Percentiles rank a stretch among this genome's conserved stretches.
Conservation (phyloP, 495 filamentous ascomycete genomes). For the Neurospora sp. region DNA sequence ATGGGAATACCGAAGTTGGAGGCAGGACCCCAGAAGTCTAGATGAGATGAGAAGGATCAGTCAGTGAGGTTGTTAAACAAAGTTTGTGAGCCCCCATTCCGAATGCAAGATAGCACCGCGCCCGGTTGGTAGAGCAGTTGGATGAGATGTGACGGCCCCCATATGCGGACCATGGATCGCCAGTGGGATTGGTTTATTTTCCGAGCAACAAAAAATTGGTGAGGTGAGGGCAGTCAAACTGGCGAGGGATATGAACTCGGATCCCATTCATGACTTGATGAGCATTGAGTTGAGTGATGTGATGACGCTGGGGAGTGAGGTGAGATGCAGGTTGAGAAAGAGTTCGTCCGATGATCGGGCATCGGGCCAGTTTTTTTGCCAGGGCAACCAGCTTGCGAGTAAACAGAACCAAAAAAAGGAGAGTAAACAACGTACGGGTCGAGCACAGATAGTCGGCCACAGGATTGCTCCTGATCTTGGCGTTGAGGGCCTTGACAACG, state of each 20-base stretch:
- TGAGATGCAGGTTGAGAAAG: neutral
- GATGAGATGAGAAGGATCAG: neutral
- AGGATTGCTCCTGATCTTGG: conserved; percentile 84
- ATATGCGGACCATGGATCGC: neutral
- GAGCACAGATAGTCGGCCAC: conserved; percentile 83
- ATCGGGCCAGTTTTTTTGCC: neutral
- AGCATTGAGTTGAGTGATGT: neutral
- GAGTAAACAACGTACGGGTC: conserved; percentile 60
- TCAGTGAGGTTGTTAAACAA: neutral
- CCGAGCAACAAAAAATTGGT: neutral
- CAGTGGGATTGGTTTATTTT: neutral
- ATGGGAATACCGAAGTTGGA: conserved; percentile 95
- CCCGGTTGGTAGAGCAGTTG: neutral
- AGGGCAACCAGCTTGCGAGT: neutral
- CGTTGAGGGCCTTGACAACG: conserved; percentile 78
- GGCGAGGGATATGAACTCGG: neutral
- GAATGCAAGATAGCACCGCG: neutral
- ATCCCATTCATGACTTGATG: neutral
- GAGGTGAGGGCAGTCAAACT: neutral
- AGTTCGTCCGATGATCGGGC: neutral
- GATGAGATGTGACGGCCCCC: neutral
- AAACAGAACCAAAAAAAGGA: neutral
- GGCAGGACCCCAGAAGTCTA: conserved; percentile 95
- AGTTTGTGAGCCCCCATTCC: neutral
- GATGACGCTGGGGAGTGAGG: neutral